Base-by-base conservation (phyloP, 139 green algal species). In the Raphidocelis subcapitata region DNA sequence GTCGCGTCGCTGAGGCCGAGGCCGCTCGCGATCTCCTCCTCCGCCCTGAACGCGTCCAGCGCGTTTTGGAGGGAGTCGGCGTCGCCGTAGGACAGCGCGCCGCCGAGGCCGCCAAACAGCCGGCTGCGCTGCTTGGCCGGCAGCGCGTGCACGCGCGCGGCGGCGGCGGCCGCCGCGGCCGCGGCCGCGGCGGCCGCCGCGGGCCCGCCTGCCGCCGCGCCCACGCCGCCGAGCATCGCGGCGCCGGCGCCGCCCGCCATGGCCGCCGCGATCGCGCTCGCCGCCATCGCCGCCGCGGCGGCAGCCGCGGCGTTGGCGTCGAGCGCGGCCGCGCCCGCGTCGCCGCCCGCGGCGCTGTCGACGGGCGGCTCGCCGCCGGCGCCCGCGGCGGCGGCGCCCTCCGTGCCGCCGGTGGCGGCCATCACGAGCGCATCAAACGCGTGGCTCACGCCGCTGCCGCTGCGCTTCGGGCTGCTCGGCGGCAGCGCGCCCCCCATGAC, bases 391-490 rank as follows among this genome's bases (percentile, higher is more conserved):
- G 76, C 65, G 16, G 72, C 67, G 35, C 31, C 65, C 49, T 76
- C 70, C 20, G 77, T 81, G 49, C 65, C 64, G 37, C 87, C 89
- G 32, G 88, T 91, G 1, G 91, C 90, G 24, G 90, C 91, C 78
- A 91, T 84, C 3, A 96, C 85, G n/a, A 96, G 81, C 2, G 90
- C 88, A 59, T 94, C 90, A 76, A 96, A 96, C 31, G 92, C 79
- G 68, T 91, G 80, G 35, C 74, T 86, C 55, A 79, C 86, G 23
- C 71, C 69, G 57, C 59, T 79, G 64, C 67, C 79, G 69, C 72
- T 79, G 64, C 65, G 71, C 66, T 82, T 75, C 21, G 75, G 69
- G 62, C 76, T 79, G 62, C 37, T 36, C 41, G 55, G 61, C 24
- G 10, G 23, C 24, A 61, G 54, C 54, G 54, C 54, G 54, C 12